A percentile compares a stretch with the other conserved stretches of the same genome.
phyloP scores from a whole-genome alignment of 192 early-diverging fungal genomes.

The Entophlyctis helioformis region DNA sequence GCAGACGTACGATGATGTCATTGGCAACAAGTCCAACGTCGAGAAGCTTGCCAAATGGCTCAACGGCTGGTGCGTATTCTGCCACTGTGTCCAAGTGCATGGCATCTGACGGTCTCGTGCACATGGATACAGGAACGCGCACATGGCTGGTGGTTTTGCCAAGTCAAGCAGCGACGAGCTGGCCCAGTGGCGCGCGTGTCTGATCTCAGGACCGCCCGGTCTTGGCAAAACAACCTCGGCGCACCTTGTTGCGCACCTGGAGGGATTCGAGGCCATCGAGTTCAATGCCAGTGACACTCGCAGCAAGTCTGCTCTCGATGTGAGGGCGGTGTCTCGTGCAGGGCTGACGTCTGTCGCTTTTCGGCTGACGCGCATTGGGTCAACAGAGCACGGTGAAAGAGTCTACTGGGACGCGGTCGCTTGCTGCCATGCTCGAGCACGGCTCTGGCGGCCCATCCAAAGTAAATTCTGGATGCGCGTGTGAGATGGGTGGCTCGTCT shows the following conservation, averaged over 20 bases:
- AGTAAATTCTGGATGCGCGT: too few relatives aligned
- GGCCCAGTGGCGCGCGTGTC: slow-evolving; percentile 43
- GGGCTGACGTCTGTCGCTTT: background rate
- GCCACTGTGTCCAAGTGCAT: too few relatives aligned
- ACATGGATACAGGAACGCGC: slow-evolving; percentile 24
- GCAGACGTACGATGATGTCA: slow-evolving; percentile 59
- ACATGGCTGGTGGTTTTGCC: slow-evolving; percentile 34
- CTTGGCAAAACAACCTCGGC: slow-evolving; percentile 97
- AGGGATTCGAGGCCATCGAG: slow-evolving; percentile 80
- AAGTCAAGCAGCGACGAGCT: slow-evolving; percentile 39
- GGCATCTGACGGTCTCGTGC: too few relatives aligned
- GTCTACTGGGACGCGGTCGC: too few relatives aligned
- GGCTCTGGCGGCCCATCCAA: too few relatives aligned
- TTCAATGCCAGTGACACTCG: slow-evolving; percentile 96
- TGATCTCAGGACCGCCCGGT: slow-evolving; percentile 92
- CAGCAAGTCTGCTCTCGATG: slow-evolving; percentile 77
- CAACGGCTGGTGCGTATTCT: slow-evolving; percentile 49
- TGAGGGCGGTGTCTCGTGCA: slow-evolving; percentile 15
- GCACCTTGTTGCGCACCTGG: slow-evolving; percentile 66
- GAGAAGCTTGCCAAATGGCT: slow-evolving; percentile 67
- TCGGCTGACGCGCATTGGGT: background rate
- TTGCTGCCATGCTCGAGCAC: too few relatives aligned
- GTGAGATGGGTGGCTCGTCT: too few relatives aligned
- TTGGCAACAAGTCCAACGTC: slow-evolving; percentile 72
- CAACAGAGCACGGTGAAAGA: too few relatives aligned